Percentiles rank a stretch among this genome's conserved stretches.
phyloP scores from a whole-genome alignment of 257 asterid genomes.

The Nyctanthes arbortristis region DNA sequence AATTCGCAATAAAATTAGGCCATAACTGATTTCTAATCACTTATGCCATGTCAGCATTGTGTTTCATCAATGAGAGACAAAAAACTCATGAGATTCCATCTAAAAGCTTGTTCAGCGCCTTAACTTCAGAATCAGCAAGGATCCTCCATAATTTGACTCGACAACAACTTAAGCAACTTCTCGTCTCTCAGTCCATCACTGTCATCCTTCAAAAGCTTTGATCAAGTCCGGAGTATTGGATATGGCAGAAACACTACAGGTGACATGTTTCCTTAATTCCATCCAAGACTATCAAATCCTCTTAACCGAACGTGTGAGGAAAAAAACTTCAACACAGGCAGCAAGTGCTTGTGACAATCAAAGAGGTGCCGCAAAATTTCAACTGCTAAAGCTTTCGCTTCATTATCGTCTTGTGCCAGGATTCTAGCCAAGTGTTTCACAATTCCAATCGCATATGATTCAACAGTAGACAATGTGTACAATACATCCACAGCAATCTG shows the following conservation, averaged over 20 bases:
- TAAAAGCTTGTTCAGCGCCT: constrained; percentile 61
- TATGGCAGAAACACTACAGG: neutral
- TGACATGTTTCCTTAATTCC: neutral
- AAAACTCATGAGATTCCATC: no score
- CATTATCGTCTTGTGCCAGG: constrained; percentile 35
- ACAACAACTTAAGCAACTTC: constrained; percentile 57
- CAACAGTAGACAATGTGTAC: constrained; percentile 50
- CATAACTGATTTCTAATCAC: no score
- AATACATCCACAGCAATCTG: constrained; percentile 65
- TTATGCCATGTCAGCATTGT: no score
- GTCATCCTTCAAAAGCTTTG: constrained; percentile 42
- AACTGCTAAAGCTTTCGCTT: constrained; percentile 61
- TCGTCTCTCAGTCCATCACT: constrained; percentile 2
- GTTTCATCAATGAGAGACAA: no score
- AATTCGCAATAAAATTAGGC: no score
- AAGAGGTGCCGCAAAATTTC: constrained; percentile 56
- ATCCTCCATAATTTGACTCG: constrained; percentile 49
- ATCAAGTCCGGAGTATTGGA: neutral
- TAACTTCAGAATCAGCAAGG: constrained; percentile 40
- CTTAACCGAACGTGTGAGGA: neutral
- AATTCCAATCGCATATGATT: constrained; percentile 49
- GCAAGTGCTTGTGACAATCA: constrained; percentile 38
- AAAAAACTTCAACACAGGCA: neutral
- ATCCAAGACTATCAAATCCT: neutral
- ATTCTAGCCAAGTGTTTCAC: constrained; percentile 45